Evolutionary conservation across 257 asterid genomes (phyloP), one percentile per base, ranked within the genome.

Genomic region (Salvia hispanica): DNA sequence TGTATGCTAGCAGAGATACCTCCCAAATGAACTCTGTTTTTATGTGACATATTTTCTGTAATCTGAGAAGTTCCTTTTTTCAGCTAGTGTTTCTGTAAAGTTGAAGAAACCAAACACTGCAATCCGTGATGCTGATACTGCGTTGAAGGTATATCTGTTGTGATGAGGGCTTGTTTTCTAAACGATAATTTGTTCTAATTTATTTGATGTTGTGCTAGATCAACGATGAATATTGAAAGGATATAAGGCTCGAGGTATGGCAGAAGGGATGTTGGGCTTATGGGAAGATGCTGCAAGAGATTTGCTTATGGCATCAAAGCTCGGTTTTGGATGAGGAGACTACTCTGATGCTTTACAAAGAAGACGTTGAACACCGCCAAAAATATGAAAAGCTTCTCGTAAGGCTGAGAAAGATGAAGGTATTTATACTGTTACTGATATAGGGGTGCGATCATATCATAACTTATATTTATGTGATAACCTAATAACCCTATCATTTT

Each of bases 41-140:
- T 12, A 57, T 11, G 48, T 59, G 34, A 28, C 5, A 9, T 4
- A 31, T 2, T 4, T 50, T 31, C n/a, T 40, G 21, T 37, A 50
- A 51, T 67, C 60, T 59, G 68, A 50, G 8, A n/a, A 42, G 28
- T 70, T 74, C 2, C 25, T 21, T 21, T 21, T 21, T 21, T 59
- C 86, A 84, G 95, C 88, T 75, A 72, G 68, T 58, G 78, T 82
- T 68, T 87, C 77, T 69, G 71, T 82, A 64, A 85, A 85, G 66
- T 63, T 87, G 86, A 84, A 77, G 70, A 90, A 85, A 70, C 90
- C 97, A 63, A 90, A 85, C 77, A 95, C 90, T 71, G 95, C 94
- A 58, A 84, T 77, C 75, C 78, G 82, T 74, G 25, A 21, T 21
- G 25, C 25, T 21, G 94, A 90, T 78, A 87, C 97, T 78, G 81